Evolutionary conservation across 495 filamentous ascomycete species (phyloP).

Genomic region (Neurospora tetraspora): DNA sequence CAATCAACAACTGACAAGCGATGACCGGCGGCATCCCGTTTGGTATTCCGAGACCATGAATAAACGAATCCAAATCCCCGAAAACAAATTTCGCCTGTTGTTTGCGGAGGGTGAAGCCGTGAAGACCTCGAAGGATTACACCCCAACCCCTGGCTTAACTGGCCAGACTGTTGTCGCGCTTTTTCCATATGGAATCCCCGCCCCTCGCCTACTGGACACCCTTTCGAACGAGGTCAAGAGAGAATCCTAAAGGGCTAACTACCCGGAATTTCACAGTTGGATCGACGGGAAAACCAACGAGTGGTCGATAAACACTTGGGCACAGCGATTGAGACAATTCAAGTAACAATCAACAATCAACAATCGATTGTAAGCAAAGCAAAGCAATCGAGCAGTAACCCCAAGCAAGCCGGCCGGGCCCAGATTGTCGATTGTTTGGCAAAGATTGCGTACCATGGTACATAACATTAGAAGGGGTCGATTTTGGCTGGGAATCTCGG

Average conservation of each 20-base stretch:
- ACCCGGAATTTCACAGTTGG: neutral
- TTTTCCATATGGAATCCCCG: neutral
- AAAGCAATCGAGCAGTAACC: no score
- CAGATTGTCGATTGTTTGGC: no score
- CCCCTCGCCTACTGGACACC: neutral
- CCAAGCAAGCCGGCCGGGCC: no score
- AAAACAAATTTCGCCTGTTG: rapidly evolving
- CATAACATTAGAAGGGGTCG: no score
- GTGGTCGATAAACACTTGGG: neutral
- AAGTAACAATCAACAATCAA: no score
- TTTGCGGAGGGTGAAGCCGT: neutral
- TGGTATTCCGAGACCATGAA: neutral
- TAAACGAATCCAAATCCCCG: neutral
- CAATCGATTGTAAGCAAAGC: no score
- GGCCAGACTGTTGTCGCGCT: no score
- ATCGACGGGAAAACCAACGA: neutral
- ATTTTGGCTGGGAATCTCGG: no score
- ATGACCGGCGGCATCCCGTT: neutral
- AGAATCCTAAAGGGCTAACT: neutral
- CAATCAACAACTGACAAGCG: neutral
- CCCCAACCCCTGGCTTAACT: no score
- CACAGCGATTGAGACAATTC: no score
- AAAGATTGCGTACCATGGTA: no score
- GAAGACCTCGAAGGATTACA: no score
- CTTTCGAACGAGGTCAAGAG: neutral